A percentile compares a stretch with the other conserved stretches of the same genome.
Conservation (phyloP, 1,284 basidiomycete genomes). For the Melampsora medusae region DNA sequence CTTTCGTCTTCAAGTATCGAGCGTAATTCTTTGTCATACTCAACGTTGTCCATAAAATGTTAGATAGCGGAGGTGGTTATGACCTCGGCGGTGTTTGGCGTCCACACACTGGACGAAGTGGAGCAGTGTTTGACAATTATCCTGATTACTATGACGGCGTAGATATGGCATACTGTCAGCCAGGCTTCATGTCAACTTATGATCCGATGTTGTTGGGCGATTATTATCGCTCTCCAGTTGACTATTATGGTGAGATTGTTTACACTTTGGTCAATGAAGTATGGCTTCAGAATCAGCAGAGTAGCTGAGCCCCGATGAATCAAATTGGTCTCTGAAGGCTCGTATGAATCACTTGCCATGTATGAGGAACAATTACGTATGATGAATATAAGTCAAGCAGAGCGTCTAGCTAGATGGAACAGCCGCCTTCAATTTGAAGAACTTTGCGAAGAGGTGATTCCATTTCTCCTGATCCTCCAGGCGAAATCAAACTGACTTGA, state of each 20-base stretch:
- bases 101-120: conserved; percentile 37
- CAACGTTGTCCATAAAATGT: too few relatives aligned
- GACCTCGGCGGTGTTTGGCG: conserved; percentile 37
- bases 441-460: conserved; percentile 31
- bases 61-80: conserved; percentile 27
- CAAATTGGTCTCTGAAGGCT: neutral
- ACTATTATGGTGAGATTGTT: conserved; percentile 26
- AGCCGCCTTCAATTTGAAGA: conserved; percentile 38
- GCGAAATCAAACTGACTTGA: neutral
- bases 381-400: conserved; percentile 28
- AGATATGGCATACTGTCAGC: conserved; percentile 9
- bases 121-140: conserved; percentile 18
- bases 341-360: conserved; percentile 12
- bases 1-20: too few relatives aligned
- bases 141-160: neutral
- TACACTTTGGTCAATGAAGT: neutral
- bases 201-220: conserved; percentile 6
- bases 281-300: too few relatives aligned
- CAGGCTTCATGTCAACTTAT: neutral
- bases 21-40: too few relatives aligned
- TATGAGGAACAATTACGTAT: conserved; percentile 35
- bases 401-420: conserved; percentile 33
- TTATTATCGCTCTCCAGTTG: conserved; percentile 28
- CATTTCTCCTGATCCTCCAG: neutral
- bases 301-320: too few relatives aligned